phyloP scores from a whole-genome alignment of 2,329 filamentous ascomycete species.

The Fusarium azukiicola region DNA sequence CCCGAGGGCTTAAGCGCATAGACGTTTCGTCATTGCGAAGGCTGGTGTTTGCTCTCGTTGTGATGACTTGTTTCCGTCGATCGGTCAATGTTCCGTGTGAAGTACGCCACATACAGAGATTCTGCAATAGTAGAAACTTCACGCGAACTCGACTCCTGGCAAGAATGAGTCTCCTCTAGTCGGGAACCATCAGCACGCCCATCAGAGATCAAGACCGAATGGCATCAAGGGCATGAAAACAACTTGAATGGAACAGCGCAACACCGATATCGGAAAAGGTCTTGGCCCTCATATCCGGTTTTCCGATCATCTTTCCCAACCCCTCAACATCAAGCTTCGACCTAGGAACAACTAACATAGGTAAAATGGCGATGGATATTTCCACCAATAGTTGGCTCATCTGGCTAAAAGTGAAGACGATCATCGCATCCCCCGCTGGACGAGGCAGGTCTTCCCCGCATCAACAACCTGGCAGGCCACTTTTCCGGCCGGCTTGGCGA shows the following conservation, averaged over 20 bases:
- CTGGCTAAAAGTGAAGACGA: neutral
- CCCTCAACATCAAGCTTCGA: conserved; percentile 2
- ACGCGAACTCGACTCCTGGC: too few species aligned
- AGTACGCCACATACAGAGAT: too few species aligned
- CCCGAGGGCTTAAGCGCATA: too few species aligned
- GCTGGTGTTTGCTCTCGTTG: too few species aligned
- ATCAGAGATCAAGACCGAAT: neutral
- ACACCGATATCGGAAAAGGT: conserved; percentile 19
- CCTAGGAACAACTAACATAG: conserved; percentile 8
- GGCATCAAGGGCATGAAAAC: neutral
- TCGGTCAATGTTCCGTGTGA: too few species aligned
- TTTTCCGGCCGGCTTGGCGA: conserved; percentile 25
- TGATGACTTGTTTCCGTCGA: too few species aligned
- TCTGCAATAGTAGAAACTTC: too few species aligned
- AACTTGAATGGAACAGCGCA: too few species aligned
- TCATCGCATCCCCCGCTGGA: neutral
- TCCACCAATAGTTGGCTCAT: neutral
- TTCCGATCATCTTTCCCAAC: neutral
- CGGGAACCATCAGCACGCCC: neutral
- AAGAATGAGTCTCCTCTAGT: too few species aligned
- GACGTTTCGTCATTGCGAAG: too few species aligned
- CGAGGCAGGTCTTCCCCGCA: conserved; percentile 1
- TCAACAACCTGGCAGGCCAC: neutral
- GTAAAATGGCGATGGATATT: neutral
- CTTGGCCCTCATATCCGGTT: conserved; percentile 14